Base-by-base conservation (phyloP, 73 alveolate species). In the Paramecium octaurelia region DNA sequence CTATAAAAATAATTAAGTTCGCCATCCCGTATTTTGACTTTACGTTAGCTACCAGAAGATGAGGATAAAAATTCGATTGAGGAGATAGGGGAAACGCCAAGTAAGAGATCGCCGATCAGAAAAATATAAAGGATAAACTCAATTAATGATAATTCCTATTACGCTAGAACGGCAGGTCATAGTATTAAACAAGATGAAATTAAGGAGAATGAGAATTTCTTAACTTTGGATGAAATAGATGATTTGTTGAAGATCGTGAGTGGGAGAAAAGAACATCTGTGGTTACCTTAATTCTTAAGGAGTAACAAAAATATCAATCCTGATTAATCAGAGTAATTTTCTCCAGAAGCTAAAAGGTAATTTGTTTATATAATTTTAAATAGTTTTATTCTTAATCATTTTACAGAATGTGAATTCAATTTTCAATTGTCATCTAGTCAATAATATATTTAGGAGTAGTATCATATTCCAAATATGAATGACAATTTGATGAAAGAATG, bases 261-360 rank as follows among this genome's bases (percentile, higher is more conserved):
- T 27, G 91, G 91, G 24, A 40, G 73, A 23, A 80, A 48, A 44
- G 91, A 80, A 24, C 57, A 40, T 23, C 8, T 80, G 4, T 80
- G 91, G 91, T 40, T 80, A 20, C 91, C 91, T 21, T 43, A 46
- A 24, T 80, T 44, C 24, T 80, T 80, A 80, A 80, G 73, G 21
- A 80, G 91, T 44, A 80, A 46, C 14, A 80, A 80, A 80, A 46
- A 80, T 48, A 42, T 44, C 1, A 64, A 80, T 42, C 23, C 43
- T n/a, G 46, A 6, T 2, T 20, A 43, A 43, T 44, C 23, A 43
- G 91, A 80, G 2, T 23, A 21, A 24, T 42, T 80, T 42, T 80
- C 91, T 27, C 91, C 91, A 10, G 91, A 80, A 24, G 91, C 91
- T 40, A 80, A 46, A 27, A 80, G 73, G 73, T 80, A 43, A 20